Base-by-base conservation (phyloP, 768 basidiomycete genomes). In the Russula compacta region DNA sequence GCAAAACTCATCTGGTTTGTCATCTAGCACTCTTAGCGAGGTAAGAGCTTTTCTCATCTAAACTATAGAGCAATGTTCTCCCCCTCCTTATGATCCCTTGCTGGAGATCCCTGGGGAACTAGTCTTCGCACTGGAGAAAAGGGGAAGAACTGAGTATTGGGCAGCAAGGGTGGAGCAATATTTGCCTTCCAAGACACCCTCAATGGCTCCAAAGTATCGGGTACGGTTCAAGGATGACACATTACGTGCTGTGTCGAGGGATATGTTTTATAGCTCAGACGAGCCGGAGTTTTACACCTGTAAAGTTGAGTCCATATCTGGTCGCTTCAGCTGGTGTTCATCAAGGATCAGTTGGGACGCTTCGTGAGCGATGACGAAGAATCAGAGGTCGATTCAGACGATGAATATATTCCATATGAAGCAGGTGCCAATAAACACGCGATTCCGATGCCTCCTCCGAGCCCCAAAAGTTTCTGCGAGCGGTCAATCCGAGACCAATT, bases 51-150 rank as follows among this genome's bases (percentile, higher is more conserved):
- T 57, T 62, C 50, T 50, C 56, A 47, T 64, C 39, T 15, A 65
- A 39, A 14, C 35, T 35, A 11, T 38, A 56, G 60, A 65, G 38
- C 47, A 35, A 9, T 78, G 73, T 76, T 72, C 73, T 1, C 76
- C 78, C 10, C 79, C 79, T 5, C 75, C 72, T 15, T 71, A 75
- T 2, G 83, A 87, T 63, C 72, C 72, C 4, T 70, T 74, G 0
- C 74, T 86, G 24, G 71, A 78, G 15, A 81, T 89, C 40, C 87
- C 86, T 3, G 89, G 86, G 3, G 88, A 90, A 69, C 70, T 83
- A 0, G 73, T 89, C 2, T 74, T 89, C 12, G 84, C 84, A 6
- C 69, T 74, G 24, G 79, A 78, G 3, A 71, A 65, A 46, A 71
- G 71, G 56, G 68, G 65, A 21, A 69, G 69, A 6, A 64, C 67